Base-by-base conservation (phyloP, 768 basidiomycete species). In the Grammothele lineata region DNA sequence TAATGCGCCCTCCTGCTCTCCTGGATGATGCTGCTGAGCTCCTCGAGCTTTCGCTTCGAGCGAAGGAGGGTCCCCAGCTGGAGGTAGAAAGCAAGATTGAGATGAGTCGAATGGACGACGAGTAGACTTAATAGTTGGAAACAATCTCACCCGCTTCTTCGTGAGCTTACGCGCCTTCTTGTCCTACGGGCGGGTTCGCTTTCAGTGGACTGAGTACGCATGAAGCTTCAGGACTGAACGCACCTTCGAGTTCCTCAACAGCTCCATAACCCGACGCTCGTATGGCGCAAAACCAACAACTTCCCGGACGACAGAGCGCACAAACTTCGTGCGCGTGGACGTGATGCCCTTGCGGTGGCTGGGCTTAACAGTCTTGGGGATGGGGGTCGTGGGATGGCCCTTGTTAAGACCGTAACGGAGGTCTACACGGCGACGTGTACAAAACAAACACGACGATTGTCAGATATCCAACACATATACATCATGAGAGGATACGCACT, bases 161-260 rank as follows among this genome's bases (percentile, higher is more conserved):
- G 93, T 94, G 78, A 98, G 76, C 77, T 98, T 98, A 70, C 92
- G 81, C 50, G 95, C 95, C 74, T 95, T 97, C 84, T 99, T 99
- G 70, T 99, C 95, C 92, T 92, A 62, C 37, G 44, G 14, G 5
- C 27, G 27, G 27, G 14, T 30, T 7, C 27, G 27, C 27, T 14
- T 30, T 30, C 27, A 30, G 14, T 30, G 8, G n/a, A 47, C 47
- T 34, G 39, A 40, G 36, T 47, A n/a, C 43, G 37, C 30, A 48
- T 37, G 54, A 54, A 37, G 50, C 39, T 40, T 47, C 42, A 21
- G 24, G 24, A 38, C 23, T 17, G 22, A 21, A 67, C 85, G 57
- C 66, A 88, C 88, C 78, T 95, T 96, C 55, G 91, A 93, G 81
- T 96, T 97, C 72, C 94, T 84, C 76, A 96, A 70, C 80, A 99